These are phyloP conservation scores for Aspergillus steynii DNA, from an alignment of 495 filamentous ascomycete species.

Conservation along the genomic window DNA sequence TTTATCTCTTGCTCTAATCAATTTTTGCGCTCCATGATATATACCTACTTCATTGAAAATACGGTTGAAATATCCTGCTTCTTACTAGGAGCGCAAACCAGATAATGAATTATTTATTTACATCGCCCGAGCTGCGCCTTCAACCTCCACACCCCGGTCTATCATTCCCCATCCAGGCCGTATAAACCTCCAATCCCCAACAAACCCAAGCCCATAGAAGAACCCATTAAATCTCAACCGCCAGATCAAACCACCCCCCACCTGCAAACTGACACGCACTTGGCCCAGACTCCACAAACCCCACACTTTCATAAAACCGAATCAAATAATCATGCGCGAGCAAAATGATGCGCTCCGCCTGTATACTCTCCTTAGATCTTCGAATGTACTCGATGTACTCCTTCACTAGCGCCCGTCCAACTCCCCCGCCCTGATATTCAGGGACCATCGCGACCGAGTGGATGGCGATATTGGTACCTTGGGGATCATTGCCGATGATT, in stretches of 20 bases:
- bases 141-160: no score
- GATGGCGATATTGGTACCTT: conserved; percentile 21
- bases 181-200: no score
- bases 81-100: no score
- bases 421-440: conserved; percentile 24
- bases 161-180: no score
- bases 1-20: no score
- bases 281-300: conserved; percentile 20
- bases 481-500: conserved; percentile 24
- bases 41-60: no score
- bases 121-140: no score
- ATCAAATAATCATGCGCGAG: conserved; percentile 28
- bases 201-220: background rate
- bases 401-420: conserved; percentile 23
- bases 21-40: no score
- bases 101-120: no score
- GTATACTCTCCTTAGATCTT: background rate
- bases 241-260: conserved; percentile 26
- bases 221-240: conserved; percentile 3
- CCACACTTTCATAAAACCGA: conserved; percentile 25
- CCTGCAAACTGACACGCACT: conserved; percentile 22
- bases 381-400: conserved; percentile 23
- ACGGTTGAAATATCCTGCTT: no score
- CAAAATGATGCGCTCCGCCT: conserved; percentile 12
- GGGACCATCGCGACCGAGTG: conserved; percentile 27